Evolutionary conservation across 768 basidiomycete genomes (phyloP), one percentile per base, ranked within the genome.

Genomic region (Brasilioporus rufonigricans): DNA sequence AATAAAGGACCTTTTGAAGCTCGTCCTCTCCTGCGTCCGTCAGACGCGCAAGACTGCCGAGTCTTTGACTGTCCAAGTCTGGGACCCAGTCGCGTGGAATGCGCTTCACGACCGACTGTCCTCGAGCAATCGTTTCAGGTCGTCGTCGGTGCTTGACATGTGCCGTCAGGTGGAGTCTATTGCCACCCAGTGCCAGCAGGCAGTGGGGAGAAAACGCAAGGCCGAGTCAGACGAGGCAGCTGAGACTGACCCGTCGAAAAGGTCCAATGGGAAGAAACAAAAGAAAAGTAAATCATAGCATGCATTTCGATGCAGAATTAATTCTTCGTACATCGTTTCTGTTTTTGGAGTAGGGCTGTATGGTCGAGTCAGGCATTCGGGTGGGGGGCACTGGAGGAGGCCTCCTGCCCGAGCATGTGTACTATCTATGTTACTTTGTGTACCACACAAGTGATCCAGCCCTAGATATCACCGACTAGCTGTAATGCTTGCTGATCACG

Each of bases 1-100:
- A 58, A 64, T 88, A 63, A 96, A 92, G 71, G 87, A 89, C n/a
- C 67, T 93, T 19, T 68, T 93, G 53, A 94, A 91, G 70, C 71
- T 89, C 48, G 85, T 76, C 0, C 72, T 91, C 26, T 64, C 78
- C 19, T 81, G 82, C 46, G 74, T 85, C n/a, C 84, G 91, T 50
- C 83, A 85, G 55, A 82, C 85, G 1, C 68, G 54, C 56, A 55
- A 84, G 82, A 52, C 78, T 79, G 9, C 65, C 78, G 45, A 62
- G 29, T 54, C 70, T 0, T 68, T 69, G 16, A 63, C 69, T 4
- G 58, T 65, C 12, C 59, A 66, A 5, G 69, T 78, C 5, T 96
- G 93, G 93, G 76, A 84, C 48, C 74, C 82, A 1, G 63, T 74
- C 5, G 67, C 72, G 2, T 91, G 93, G 83, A 74, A 74, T 26